Conservation (phyloP, 306 rosid species). For the Castanea crenata region DNA sequence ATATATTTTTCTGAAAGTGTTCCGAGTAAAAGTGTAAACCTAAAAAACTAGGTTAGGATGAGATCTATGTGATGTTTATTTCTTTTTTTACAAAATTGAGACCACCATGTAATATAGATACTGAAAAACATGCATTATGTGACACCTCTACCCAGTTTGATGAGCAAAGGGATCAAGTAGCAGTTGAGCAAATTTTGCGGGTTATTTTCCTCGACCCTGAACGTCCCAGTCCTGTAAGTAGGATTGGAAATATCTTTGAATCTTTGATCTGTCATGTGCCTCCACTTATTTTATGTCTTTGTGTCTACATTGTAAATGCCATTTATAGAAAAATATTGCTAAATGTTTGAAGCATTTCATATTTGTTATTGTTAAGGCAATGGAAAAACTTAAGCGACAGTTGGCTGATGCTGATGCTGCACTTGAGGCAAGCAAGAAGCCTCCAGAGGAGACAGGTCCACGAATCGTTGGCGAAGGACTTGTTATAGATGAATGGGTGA, state of each 20-base stretch:
- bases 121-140: conserved; percentile 20
- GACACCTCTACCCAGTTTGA: conserved; percentile 60
- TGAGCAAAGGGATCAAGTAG: conserved; percentile 86
- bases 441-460: conserved; percentile 73
- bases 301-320: neutral
- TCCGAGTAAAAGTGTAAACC: neutral
- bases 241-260: conserved; percentile 2
- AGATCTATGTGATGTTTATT: neutral
- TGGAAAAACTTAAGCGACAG: conserved; percentile 78
- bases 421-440: conserved; percentile 71
- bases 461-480: conserved; percentile 80
- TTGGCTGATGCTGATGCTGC: conserved; percentile 92
- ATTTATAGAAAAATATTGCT: too few relatives aligned
- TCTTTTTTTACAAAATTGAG: conserved; percentile 6
- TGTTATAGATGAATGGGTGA: conserved; percentile 97
- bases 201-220: conserved; percentile 87
- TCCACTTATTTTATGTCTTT: neutral
- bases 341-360: neutral
- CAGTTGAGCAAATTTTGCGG: conserved; percentile 83
- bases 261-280: neutral
- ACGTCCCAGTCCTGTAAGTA: conserved; percentile 67
- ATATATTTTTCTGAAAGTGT: neutral
- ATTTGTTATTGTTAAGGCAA: conserved; percentile 47
- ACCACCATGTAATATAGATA: conserved; percentile 1
- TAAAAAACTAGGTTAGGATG: neutral